A percentile compares a stretch with the other conserved stretches of the same genome.
Conservation (phyloP, 495 filamentous ascomycete genomes). For the Hypoxylon subgilvum region DNA sequence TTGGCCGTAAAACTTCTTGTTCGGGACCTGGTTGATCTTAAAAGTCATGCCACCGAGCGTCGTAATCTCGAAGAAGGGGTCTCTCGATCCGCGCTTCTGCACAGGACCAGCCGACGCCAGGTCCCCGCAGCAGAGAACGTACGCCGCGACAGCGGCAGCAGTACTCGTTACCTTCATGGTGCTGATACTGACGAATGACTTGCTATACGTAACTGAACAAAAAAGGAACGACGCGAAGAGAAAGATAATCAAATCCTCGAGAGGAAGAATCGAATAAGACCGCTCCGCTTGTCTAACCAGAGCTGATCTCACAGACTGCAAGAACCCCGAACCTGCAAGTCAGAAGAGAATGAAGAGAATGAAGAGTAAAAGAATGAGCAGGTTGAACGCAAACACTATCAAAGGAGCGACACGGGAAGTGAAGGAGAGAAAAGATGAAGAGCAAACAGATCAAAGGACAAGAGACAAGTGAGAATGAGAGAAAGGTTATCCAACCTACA, state of each 20-base stretch:
- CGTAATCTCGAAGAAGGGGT: constrained; percentile 35
- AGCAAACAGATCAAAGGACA: background rate
- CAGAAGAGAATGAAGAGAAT: background rate
- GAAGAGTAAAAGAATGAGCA: background rate
- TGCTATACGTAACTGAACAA: background rate
- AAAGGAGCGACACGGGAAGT: constrained; percentile 20
- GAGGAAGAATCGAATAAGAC: background rate
- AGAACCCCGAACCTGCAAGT: constrained; percentile 35
- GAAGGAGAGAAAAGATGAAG: constrained; percentile 8
- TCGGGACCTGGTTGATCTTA: constrained; percentile 49
- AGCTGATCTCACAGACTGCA: constrained; percentile 10
- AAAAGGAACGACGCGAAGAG: constrained; percentile 13
- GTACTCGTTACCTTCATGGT: constrained; percentile 25
- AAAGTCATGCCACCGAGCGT: constrained; percentile 49
- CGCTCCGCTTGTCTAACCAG: constrained; percentile 10
- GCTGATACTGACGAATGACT: background rate
- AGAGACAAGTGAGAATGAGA: background rate
- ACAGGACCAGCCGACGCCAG: constrained; percentile 27
- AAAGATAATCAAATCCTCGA: constrained; percentile 1
- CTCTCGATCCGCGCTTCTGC: constrained; percentile 26
- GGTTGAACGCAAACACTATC: constrained; percentile 11
- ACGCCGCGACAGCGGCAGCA: constrained; percentile 32
- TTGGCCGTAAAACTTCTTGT: constrained; percentile 43
- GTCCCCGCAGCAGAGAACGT: constrained; percentile 16
- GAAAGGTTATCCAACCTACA: constrained; percentile 3